Percentiles rank a stretch among this genome's conserved stretches.
phyloP scores from a whole-genome alignment of 2,329 filamentous ascomycete species.

The Xylaria sp. region DNA sequence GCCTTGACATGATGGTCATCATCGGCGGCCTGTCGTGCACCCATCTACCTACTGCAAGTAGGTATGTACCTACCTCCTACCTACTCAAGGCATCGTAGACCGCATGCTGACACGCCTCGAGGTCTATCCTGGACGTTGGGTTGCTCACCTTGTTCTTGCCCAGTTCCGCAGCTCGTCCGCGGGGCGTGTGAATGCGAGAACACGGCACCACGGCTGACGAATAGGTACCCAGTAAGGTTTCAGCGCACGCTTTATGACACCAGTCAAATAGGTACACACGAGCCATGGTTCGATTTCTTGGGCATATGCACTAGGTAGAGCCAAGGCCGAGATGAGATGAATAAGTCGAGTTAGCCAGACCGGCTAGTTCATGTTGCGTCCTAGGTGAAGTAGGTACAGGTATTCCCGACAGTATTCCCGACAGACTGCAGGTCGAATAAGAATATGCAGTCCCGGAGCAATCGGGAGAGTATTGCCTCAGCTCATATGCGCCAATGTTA shows the following conservation, averaged over 20 bases:
- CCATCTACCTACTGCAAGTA: constrained; percentile 16
- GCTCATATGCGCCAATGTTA: not conserved
- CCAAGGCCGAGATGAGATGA: too few relatives aligned
- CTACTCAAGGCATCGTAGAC: constrained; percentile 1
- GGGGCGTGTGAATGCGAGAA: not conserved
- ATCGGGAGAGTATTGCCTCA: not conserved
- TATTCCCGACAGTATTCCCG: too few relatives aligned
- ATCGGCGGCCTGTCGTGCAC: constrained; percentile 14
- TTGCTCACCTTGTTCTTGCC: not conserved
- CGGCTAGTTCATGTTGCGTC: too few relatives aligned
- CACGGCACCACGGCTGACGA: too few relatives aligned
- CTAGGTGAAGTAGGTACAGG: too few relatives aligned
- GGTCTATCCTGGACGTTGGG: too few relatives aligned
- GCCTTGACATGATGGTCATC: constrained; percentile 4
- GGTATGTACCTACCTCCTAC: constrained; percentile 10
- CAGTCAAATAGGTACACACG: too few relatives aligned
- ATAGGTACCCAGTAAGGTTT: too few relatives aligned
- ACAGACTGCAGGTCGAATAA: not conserved
- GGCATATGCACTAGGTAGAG: too few relatives aligned
- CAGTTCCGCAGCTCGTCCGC: not conserved
- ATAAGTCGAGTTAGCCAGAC: too few relatives aligned
- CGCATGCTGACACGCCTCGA: not conserved
- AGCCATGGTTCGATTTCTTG: too few relatives aligned
- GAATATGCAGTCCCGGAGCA: not conserved
- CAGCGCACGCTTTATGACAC: too few relatives aligned